phyloP scores from a whole-genome alignment of 2,329 filamentous ascomycete species.

The Lachnellula arida region DNA sequence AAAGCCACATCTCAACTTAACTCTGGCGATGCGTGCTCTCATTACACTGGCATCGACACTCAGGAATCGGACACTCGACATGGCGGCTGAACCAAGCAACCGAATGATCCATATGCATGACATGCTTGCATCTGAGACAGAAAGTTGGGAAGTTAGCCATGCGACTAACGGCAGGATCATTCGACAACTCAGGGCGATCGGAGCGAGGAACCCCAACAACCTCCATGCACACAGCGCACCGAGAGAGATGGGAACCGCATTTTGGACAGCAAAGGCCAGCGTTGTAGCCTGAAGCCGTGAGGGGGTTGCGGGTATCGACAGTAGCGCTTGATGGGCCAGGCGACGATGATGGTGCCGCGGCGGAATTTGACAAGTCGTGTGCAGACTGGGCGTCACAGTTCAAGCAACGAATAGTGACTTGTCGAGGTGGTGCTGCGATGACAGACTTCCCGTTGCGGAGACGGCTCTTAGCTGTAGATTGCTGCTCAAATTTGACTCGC shows the following conservation, averaged over 20 bases:
- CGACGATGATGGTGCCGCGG: slow-evolving; percentile 8
- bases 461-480: slow-evolving; percentile 58
- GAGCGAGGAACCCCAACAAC: slow-evolving; percentile 60
- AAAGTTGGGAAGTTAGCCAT: slow-evolving; percentile 61
- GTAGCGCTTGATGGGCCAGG: slow-evolving; percentile 18
- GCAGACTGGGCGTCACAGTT: slow-evolving; percentile 64
- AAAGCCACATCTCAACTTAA: background rate
- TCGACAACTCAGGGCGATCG: slow-evolving; percentile 49
- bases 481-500: slow-evolving; percentile 56
- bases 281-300: slow-evolving; percentile 52
- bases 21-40: slow-evolving; percentile 2
- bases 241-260: slow-evolving; percentile 61
- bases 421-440: slow-evolving; percentile 60
- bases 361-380: slow-evolving; percentile 32
- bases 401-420: slow-evolving; percentile 70
- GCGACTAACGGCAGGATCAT: slow-evolving; percentile 43
- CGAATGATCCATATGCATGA: slow-evolving; percentile 63
- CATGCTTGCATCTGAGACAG: slow-evolving; percentile 64
- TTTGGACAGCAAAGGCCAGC: slow-evolving; percentile 61
- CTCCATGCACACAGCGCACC: slow-evolving; percentile 64
- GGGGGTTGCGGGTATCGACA: slow-evolving; percentile 43
- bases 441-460: slow-evolving; percentile 59
- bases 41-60: slow-evolving; percentile 59
- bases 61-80: slow-evolving; percentile 62
- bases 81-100: slow-evolving; percentile 62